Evolutionary conservation across 1,139 yeast species (phyloP).

Genomic region (Yarrowia galli): DNA sequence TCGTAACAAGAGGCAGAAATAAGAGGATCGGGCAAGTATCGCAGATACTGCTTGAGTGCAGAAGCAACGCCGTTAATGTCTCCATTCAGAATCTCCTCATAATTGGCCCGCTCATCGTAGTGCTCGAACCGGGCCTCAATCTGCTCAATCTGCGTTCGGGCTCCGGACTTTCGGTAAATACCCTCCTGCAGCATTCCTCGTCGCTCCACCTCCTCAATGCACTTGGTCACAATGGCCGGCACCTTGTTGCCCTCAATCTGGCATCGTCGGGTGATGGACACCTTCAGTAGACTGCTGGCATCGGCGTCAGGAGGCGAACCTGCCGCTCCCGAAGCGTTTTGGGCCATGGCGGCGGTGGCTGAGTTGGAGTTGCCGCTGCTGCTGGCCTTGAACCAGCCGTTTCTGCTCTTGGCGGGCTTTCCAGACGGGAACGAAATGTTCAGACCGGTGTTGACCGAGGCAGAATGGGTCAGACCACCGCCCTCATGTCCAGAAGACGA

Average conservation of each 20-base stretch:
- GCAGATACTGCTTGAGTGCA: conserved; percentile 82
- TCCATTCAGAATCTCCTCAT: conserved; percentile 57
- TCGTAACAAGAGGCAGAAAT: conserved; percentile 76
- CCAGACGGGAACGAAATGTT: conserved; percentile 49
- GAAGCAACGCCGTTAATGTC: conserved; percentile 90
- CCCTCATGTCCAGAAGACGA: conserved; percentile 15
- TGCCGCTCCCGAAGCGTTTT: conserved; percentile 35
- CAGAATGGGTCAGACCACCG: conserved; percentile 6
- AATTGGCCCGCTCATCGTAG: conserved; percentile 43
- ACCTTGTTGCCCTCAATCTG: conserved; percentile 64
- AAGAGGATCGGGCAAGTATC: conserved; percentile 85
- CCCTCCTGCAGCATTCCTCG: conserved; percentile 83
- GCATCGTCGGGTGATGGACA: conserved; percentile 52
- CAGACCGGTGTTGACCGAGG: conserved; percentile 20
- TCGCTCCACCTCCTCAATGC: conserved; percentile 79
- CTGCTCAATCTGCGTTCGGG: conserved; percentile 73
- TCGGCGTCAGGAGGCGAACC: conserved; percentile 38
- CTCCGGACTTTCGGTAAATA: conserved; percentile 89
- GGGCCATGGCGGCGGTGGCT: not conserved
- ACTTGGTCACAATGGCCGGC: conserved; percentile 75
- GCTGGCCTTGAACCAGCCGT: conserved; percentile 41
- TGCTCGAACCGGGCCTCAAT: conserved; percentile 55
- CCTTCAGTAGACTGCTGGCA: conserved; percentile 3
- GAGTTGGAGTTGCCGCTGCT: not conserved
- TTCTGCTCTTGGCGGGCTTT: conserved; percentile 47